phyloP scores from a whole-genome alignment of 805 yeast genomes.

The Blastobotrys peoriensis region DNA sequence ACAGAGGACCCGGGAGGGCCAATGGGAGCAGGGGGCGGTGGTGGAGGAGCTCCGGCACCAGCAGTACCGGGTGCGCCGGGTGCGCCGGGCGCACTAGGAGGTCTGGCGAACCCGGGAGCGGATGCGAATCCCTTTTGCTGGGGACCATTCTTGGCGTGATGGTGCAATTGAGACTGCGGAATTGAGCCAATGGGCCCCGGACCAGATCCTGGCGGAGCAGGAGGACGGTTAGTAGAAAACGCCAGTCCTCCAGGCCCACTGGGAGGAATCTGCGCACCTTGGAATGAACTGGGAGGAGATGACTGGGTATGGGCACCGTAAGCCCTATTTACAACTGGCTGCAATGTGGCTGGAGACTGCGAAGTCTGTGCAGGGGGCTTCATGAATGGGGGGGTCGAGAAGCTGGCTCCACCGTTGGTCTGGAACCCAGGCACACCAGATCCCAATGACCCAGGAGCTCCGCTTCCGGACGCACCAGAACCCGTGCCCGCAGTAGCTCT shows the following conservation, averaged over 20 bases:
- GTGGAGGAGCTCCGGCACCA: slow-evolving; percentile 16
- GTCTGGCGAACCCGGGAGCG: neutral
- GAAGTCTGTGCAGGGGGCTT: slow-evolving; percentile 7
- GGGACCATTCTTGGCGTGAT: slow-evolving; percentile 2
- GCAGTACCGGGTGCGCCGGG: slow-evolving; percentile 7
- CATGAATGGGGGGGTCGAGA: slow-evolving; percentile 6
- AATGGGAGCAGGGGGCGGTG: slow-evolving; percentile 20
- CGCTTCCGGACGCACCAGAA: neutral
- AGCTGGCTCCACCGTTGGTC: neutral
- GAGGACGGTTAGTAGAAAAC: slow-evolving; percentile 13
- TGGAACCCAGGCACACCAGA: neutral
- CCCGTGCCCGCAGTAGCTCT: no score
- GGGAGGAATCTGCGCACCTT: slow-evolving; percentile 10
- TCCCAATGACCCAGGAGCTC: neutral
- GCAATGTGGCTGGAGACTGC: slow-evolving; percentile 1
- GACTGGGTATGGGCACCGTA: slow-evolving; percentile 12
- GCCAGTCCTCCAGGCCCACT: slow-evolving; percentile 6
- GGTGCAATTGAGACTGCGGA: neutral
- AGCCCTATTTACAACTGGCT: neutral
- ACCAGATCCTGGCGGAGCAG: slow-evolving; percentile 14
- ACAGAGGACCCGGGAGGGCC: neutral
- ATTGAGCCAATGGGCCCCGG: slow-evolving; percentile 13
- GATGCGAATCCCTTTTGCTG: neutral
- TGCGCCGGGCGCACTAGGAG: neutral
- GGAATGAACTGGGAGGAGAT: slow-evolving; percentile 6